Evolutionary conservation across 106 monocot genomes (phyloP).

Genomic region (Gastrodia elata): DNA sequence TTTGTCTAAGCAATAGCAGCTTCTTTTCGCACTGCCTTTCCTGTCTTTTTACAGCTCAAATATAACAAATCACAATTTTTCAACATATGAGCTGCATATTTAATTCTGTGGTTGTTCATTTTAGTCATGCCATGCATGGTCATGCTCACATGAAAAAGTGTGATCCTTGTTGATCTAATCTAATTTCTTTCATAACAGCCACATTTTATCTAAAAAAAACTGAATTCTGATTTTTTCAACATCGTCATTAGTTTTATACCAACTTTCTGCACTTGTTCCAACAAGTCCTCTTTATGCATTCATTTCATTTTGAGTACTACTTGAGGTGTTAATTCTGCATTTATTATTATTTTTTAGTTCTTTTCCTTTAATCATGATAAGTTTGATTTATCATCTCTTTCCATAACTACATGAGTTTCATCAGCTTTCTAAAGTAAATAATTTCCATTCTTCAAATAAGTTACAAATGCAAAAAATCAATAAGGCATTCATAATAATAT

Average conservation of each 20-base stretch:
- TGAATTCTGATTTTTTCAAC: neutral
- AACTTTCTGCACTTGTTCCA: neutral
- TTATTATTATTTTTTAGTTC: neutral
- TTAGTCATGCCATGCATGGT: neutral
- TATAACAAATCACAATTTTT: neutral
- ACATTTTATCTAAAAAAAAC: neutral
- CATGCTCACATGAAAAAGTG: neutral
- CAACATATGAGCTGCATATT: neutral
- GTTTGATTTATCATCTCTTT: neutral
- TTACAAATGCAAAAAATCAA: neutral
- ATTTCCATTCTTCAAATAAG: no score
- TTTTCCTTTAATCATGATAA: neutral
- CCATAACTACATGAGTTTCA: neutral
- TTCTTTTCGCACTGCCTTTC: neutral
- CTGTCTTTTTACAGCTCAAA: neutral
- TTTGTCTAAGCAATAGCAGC: neutral
- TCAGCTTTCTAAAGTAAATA: no score
- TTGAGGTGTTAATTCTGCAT: neutral
- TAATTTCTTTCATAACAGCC: neutral
- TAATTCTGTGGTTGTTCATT: neutral
- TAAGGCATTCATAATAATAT: neutral
- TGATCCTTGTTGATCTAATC: neutral
- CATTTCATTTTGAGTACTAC: neutral
- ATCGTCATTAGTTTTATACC: neutral
- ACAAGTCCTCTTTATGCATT: neutral